These are phyloP conservation scores for Lotus japonicus DNA, from an alignment of 306 rosid genomes.

Conservation along the genomic window DNA sequence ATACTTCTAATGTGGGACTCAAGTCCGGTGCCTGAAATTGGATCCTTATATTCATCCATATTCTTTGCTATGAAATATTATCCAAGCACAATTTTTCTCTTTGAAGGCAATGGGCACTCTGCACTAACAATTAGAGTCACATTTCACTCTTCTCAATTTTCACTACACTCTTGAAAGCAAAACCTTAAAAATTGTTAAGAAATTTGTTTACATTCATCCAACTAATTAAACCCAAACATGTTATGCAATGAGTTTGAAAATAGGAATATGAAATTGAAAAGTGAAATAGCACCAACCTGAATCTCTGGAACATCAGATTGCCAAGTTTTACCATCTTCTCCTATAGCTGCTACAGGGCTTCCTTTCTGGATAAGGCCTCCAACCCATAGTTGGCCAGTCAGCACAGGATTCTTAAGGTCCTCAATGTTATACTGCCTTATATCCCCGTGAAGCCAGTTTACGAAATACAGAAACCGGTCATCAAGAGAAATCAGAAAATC, in stretches of 20 bases:
- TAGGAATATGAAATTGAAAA: not conserved
- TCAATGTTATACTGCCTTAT: constrained; percentile 84
- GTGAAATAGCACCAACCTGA: constrained; percentile 42
- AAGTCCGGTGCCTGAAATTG: too few species aligned
- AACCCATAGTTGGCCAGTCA: constrained; percentile 81
- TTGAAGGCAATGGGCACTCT: too few species aligned
- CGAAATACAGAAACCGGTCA: constrained; percentile 76
- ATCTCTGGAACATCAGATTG: constrained; percentile 80
- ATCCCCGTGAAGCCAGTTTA: constrained; percentile 98
- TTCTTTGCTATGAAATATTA: too few species aligned
- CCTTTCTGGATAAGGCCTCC: constrained; percentile 87
- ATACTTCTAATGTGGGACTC: too few species aligned
- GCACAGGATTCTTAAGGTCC: constrained; percentile 58
- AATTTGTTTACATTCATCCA: not conserved
- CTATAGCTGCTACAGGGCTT: constrained; percentile 50
- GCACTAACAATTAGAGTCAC: too few species aligned
- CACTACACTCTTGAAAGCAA: too few species aligned
- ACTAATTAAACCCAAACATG: not conserved
- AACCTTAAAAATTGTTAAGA: not conserved
- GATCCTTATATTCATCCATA: too few species aligned
- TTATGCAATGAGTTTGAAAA: not conserved
- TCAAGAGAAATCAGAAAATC: constrained; percentile 87
- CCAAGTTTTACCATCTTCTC: constrained; percentile 62
- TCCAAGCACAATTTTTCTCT: too few species aligned
- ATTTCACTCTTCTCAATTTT: too few species aligned